phyloP scores from a whole-genome alignment of 2,329 filamentous ascomycete species.

The Fusarium chlamydosporum region DNA sequence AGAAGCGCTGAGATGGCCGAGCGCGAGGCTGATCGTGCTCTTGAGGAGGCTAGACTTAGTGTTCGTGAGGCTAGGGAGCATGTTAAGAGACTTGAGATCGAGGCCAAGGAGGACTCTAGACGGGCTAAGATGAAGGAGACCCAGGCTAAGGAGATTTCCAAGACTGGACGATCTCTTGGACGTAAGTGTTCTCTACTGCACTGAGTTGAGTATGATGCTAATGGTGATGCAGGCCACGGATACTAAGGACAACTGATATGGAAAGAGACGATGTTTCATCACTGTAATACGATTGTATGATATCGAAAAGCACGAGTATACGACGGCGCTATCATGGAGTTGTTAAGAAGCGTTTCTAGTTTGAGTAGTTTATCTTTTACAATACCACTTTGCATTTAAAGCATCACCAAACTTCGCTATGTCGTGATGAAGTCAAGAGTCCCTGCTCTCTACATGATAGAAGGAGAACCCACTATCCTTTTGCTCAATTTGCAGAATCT shows the following conservation, averaged over 20 bases:
- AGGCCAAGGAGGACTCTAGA: conserved; percentile 75
- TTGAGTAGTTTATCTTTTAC: conserved; percentile 1
- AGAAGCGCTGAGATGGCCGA: conserved; percentile 74
- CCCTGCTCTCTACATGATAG: no score
- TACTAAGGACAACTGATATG: conserved; percentile 10
- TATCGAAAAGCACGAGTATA: conserved; percentile 15
- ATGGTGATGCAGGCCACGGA: conserved; percentile 27
- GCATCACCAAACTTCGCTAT: no score
- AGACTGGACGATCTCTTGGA: conserved; percentile 77
- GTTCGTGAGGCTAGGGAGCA: conserved; percentile 75
- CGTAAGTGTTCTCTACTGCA: conserved; percentile 63
- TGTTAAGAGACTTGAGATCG: conserved; percentile 73
- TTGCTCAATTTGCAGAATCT: no score
- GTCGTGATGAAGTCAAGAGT: not conserved
- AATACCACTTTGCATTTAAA: conserved; percentile 18
- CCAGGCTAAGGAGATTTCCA: conserved; percentile 74
- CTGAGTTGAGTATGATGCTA: not conserved
- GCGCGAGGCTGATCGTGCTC: conserved; percentile 73
- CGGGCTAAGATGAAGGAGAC: conserved; percentile 77
- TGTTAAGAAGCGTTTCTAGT: conserved; percentile 3
- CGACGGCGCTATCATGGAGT: conserved; percentile 11
- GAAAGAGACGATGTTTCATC: not conserved
- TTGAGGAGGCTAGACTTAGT: conserved; percentile 69
- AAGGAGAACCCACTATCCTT: no score
- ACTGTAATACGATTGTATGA: conserved; percentile 31